Percentiles rank a stretch among this genome's conserved stretches.
phyloP scores from a whole-genome alignment of 345 rosid genomes.

The Murraya koenigii region DNA sequence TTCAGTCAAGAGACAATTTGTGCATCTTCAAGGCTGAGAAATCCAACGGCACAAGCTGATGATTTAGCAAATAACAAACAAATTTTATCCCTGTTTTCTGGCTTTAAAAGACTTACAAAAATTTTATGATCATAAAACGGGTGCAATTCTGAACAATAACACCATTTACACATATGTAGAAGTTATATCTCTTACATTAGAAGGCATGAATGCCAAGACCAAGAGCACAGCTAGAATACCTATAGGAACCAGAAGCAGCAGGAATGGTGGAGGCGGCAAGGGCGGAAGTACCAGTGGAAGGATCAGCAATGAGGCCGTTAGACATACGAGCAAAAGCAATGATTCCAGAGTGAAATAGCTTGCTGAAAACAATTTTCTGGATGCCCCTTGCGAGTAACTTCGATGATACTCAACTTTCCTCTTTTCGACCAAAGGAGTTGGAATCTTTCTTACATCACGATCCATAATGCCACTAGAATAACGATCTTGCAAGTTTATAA shows the following conservation, averaged over 20 bases:
- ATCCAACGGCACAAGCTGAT: not conserved
- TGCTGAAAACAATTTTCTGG: slow-evolving; percentile 34
- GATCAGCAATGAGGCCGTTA: slow-evolving; percentile 67
- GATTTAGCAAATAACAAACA: not conserved
- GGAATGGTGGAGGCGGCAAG: slow-evolving; percentile 79
- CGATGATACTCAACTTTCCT: slow-evolving; percentile 29
- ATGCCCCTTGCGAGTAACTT: slow-evolving; percentile 28
- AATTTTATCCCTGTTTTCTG: not conserved
- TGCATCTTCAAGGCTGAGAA: not conserved
- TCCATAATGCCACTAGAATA: slow-evolving; percentile 30
- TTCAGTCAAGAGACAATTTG: not conserved
- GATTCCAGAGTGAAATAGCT: slow-evolving; percentile 68
- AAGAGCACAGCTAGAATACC: slow-evolving; percentile 64
- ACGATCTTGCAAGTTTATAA: slow-evolving; percentile 21
- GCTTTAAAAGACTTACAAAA: slow-evolving; percentile 8
- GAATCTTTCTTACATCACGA: slow-evolving; percentile 16
- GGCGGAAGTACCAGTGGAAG: slow-evolving; percentile 84
- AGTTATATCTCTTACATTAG: slow-evolving; percentile 46
- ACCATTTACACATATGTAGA: slow-evolving; percentile 39
- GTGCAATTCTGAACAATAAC: not conserved
- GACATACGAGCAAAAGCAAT: slow-evolving; percentile 46
- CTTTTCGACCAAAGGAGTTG: slow-evolving; percentile 15
- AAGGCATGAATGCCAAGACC: slow-evolving; percentile 73
- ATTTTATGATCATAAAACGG: not conserved
- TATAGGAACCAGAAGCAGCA: slow-evolving; percentile 74